These are phyloP conservation scores for California macrophylla DNA, from an alignment of 441 rosid species.

Conservation along the genomic window DNA sequence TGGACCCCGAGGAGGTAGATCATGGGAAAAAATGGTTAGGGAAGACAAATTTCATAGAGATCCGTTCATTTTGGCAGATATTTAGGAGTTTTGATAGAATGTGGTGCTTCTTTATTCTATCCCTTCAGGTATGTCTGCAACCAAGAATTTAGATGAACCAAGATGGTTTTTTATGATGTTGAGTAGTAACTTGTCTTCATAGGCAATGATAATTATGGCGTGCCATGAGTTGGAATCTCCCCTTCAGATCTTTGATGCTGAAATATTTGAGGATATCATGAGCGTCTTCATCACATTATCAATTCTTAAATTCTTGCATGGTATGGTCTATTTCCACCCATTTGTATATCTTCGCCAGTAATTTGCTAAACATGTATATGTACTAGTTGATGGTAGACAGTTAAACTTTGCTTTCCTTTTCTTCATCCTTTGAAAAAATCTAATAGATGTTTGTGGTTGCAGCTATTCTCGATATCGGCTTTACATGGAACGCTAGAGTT, in stretches of 20 bases:
- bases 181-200: slow-evolving; percentile 22
- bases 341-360: not conserved
- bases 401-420: not conserved
- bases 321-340: slow-evolving; percentile 28
- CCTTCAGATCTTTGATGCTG: slow-evolving; percentile 59
- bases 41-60: slow-evolving; percentile 90
- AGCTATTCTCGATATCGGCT: slow-evolving; percentile 78
- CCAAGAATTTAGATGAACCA: slow-evolving; percentile 1
- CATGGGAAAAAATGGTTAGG: slow-evolving; percentile 60
- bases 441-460: slow-evolving; percentile 27
- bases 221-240: slow-evolving; percentile 93
- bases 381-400: not conserved
- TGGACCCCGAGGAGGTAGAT: slow-evolving; percentile 26
- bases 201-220: slow-evolving; percentile 96
- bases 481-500: slow-evolving; percentile 74
- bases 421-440: not conserved
- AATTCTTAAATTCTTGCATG: slow-evolving; percentile 63
- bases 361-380: not conserved
- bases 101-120: slow-evolving; percentile 89
- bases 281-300: slow-evolving; percentile 92
- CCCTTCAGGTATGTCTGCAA: slow-evolving; percentile 65
- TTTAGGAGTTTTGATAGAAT: slow-evolving; percentile 94
- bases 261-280: slow-evolving; percentile 75
- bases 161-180: slow-evolving; percentile 6
- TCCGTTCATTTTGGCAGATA: slow-evolving; percentile 92